These are phyloP conservation scores for Botrytis medusae DNA, from an alignment of 2,329 filamentous ascomycete species.

Conservation along the genomic window DNA sequence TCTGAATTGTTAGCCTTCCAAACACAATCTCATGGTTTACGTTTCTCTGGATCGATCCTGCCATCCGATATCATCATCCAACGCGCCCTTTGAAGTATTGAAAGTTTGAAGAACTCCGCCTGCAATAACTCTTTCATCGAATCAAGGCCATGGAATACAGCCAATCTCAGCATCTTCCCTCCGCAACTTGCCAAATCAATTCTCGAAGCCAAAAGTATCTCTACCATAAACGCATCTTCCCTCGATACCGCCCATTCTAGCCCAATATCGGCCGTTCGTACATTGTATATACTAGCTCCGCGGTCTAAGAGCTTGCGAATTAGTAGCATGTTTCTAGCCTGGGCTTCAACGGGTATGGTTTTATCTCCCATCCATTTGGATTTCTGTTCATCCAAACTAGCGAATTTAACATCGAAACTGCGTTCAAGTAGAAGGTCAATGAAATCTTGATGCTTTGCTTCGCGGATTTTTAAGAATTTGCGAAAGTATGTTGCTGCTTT, in stretches of 20 bases:
- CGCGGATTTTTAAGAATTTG: too few relatives aligned
- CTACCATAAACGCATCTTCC: neutral
- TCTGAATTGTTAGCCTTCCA: neutral
- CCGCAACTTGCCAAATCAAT: neutral
- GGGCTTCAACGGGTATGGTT: neutral
- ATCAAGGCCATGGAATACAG: neutral
- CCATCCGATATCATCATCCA: neutral
- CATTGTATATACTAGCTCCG: neutral
- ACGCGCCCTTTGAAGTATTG: neutral
- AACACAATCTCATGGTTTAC: neutral
- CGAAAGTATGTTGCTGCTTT: neutral
- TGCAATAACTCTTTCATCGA: constrained; percentile 5
- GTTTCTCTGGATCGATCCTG: neutral
- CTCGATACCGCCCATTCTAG: neutral
- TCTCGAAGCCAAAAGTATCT: neutral
- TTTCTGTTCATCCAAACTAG: neutral
- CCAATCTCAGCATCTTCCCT: neutral
- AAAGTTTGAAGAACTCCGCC: neutral
- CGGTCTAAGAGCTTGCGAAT: constrained; percentile 19
- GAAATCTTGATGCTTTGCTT: neutral
- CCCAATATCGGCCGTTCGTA: neutral
- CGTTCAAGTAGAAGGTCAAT: constrained; percentile 14
- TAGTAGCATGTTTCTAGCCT: neutral
- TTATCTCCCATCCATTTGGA: neutral
- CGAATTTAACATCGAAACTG: neutral